phyloP scores from a whole-genome alignment of 2,329 filamentous ascomycete genomes.

The Fonsecaea monophora region DNA sequence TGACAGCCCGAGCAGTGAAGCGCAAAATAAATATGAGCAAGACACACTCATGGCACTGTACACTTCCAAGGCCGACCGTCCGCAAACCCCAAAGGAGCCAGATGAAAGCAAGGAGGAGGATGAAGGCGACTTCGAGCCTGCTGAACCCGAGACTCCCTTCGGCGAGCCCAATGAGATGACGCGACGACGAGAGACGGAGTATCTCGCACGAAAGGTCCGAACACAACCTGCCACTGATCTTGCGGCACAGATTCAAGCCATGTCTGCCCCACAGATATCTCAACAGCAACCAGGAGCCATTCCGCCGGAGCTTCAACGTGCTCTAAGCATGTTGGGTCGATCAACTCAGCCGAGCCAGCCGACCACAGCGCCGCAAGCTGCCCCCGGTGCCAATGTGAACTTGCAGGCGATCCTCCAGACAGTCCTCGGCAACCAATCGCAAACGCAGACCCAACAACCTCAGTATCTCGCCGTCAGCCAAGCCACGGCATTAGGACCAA shows the following conservation, averaged over 20 bases:
- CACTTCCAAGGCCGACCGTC: constrained; percentile 54
- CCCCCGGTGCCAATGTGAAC: constrained; percentile 30
- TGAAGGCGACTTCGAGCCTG: constrained; percentile 49
- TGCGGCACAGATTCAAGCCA: constrained; percentile 44
- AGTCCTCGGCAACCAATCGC: constrained; percentile 43
- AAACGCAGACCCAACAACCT: constrained; percentile 28
- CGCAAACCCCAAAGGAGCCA: constrained; percentile 56
- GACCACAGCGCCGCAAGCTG: constrained; percentile 32
- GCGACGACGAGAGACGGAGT: constrained; percentile 51
- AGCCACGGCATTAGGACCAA: constrained; percentile 12
- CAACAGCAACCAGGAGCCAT: constrained; percentile 37
- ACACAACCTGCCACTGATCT: constrained; percentile 38
- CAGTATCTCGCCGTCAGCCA: constrained; percentile 39
- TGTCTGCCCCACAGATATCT: constrained; percentile 41
- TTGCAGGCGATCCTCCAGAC: constrained; percentile 29
- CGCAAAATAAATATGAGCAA: constrained; percentile 55
- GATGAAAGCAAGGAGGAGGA: constrained; percentile 43
- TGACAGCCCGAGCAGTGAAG: constrained; percentile 50
- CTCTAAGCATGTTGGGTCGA: constrained; percentile 47
- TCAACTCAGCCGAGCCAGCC: constrained; percentile 40
- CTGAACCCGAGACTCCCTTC: constrained; percentile 47
- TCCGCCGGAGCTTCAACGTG: constrained; percentile 39
- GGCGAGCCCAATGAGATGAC: constrained; percentile 52
- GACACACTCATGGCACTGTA: constrained; percentile 58
- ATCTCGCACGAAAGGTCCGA: constrained; percentile 44